These are phyloP conservation scores for Boletus sp. DNA, from an alignment of 768 basidiomycete species.

Conservation along the genomic window DNA sequence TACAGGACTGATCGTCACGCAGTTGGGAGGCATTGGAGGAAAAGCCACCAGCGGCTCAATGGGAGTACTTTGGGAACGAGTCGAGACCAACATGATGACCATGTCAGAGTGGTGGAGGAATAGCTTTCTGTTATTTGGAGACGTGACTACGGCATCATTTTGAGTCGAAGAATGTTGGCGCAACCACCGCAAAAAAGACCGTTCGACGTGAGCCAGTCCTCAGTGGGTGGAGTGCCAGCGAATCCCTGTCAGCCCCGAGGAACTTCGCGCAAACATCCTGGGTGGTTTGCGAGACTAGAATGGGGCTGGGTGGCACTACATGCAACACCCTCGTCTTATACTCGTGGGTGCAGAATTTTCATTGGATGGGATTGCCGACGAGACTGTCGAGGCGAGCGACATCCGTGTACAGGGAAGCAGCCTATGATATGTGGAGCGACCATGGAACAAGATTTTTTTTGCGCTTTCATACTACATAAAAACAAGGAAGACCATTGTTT, in stretches of 20 bases:
- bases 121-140: not conserved
- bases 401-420: constrained; percentile 13
- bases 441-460: constrained; percentile 6
- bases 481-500: constrained; percentile 5
- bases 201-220: not conserved
- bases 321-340: not conserved
- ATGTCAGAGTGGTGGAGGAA: not conserved
- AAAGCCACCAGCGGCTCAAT: constrained; percentile 77
- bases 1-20: constrained; percentile 5
- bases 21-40: constrained; percentile 92
- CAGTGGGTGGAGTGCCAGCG: not conserved
- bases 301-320: no score
- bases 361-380: not conserved
- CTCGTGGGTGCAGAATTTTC: not conserved
- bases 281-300: not conserved
- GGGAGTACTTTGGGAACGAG: constrained; percentile 73
- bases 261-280: constrained; percentile 22
- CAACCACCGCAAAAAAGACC: constrained; percentile 2
- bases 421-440: constrained; percentile 5
- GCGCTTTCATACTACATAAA: constrained; percentile 14
- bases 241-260: constrained; percentile 24
- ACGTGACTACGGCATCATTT: not conserved
- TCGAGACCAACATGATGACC: constrained; percentile 38
- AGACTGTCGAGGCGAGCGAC: not conserved
- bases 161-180: constrained; percentile 4